A percentile compares a stretch with the other conserved stretches of the same genome.
Evolutionary conservation across 192 early-diverging fungal species (phyloP).

Genomic region (Podila epicladia): DNA sequence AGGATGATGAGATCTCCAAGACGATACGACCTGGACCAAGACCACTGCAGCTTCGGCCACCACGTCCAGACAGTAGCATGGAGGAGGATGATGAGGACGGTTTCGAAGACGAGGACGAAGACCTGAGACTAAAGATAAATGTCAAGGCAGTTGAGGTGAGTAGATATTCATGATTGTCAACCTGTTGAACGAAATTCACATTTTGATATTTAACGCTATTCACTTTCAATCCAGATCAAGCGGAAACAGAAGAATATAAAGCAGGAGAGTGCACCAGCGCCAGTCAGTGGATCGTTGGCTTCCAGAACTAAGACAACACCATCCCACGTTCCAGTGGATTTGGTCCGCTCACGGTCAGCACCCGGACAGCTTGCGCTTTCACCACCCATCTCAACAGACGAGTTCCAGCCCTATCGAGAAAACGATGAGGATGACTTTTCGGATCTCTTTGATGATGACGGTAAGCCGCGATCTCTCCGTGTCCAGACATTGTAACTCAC

Average conservation of each 20-base stretch:
- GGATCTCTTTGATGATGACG: conserved; percentile 27
- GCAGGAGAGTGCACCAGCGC: conserved; percentile 2
- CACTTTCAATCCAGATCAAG: neutral
- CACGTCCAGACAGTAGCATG: conserved; percentile 4
- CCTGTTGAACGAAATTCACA: neutral
- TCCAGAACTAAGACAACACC: conserved; percentile 12
- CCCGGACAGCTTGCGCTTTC: conserved; percentile 34
- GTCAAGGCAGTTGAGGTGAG: conserved; percentile 16
- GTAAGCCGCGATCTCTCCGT: too few species aligned
- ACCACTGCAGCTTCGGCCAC: neutral
- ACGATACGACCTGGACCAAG: conserved; percentile 12
- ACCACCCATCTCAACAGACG: conserved; percentile 12
- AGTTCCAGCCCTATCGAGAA: conserved; percentile 36
- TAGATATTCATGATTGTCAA: neutral
- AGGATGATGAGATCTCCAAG: conserved; percentile 39
- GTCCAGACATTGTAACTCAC: too few species aligned
- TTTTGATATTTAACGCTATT: too few species aligned
- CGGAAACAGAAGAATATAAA: neutral
- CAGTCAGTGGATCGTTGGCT: conserved; percentile 33
- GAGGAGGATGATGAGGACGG: conserved; percentile 23
- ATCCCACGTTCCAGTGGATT: conserved; percentile 27
- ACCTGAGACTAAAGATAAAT: conserved; percentile 26
- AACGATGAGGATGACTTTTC: conserved; percentile 43
- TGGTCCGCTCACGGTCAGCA: conserved; percentile 40
- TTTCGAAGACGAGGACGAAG: conserved; percentile 26